Conservation (phyloP, 2,329 filamentous ascomycete species). For the Pezizomycotina sp. region DNA sequence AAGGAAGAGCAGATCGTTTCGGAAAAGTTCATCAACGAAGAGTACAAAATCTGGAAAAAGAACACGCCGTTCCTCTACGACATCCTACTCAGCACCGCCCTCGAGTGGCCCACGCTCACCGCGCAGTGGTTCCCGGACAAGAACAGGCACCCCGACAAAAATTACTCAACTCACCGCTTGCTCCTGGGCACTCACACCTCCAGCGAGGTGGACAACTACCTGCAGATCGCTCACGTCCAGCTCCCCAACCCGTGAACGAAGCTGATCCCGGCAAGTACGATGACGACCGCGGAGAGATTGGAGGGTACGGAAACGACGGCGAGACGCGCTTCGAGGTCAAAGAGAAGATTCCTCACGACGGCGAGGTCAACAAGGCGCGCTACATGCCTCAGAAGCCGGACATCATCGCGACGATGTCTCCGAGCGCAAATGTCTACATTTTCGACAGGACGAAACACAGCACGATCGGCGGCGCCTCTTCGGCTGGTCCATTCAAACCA, state of each 20-base stretch:
- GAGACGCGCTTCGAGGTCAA: constrained; percentile 78
- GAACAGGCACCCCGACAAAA: constrained; percentile 66
- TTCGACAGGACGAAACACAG: constrained; percentile 95
- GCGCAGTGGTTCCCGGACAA: constrained; percentile 97
- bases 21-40: constrained; percentile 79
- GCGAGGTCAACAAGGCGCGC: constrained; percentile 94
- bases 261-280: constrained; percentile 75
- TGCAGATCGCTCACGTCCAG: constrained; percentile 88
- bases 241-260: constrained; percentile 53
- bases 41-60: constrained; percentile 99
- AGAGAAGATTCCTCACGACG: constrained; percentile 90
- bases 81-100: constrained; percentile 73
- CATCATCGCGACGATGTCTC: constrained; percentile 82
- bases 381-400: constrained; percentile 97
- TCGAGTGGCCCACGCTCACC: constrained; percentile 94
- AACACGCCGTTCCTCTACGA: constrained; percentile 97
- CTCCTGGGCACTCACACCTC: constrained; percentile 92
- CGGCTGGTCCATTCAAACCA: constrained; percentile 52
- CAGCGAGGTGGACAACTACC: constrained; percentile 66
- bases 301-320: constrained; percentile 66
- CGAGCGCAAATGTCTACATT: constrained; percentile 73
- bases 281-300: constrained; percentile 80
- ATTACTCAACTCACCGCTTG: constrained; percentile 72
- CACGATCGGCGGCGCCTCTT: constrained; percentile 40
- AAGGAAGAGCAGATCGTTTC: constrained; percentile 35